Conservation (phyloP, 1,139 yeast species). For the Yamadazyma triangularis region DNA sequence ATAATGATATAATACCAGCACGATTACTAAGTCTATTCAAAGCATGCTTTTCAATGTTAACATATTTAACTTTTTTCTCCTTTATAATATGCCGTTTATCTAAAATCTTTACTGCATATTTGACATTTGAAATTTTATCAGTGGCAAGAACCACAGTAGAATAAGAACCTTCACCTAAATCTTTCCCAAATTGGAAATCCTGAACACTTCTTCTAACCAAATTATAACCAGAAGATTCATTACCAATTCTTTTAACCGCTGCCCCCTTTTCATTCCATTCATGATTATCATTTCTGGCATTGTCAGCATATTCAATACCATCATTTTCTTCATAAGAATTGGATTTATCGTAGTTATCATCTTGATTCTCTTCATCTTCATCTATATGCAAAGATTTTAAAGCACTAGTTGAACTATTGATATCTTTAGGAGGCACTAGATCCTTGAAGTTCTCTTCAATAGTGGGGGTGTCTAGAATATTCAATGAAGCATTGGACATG, state of each 20-base stretch:
- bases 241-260: conserved; percentile 25
- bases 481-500: conserved; percentile 33
- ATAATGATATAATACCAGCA: conserved; percentile 75
- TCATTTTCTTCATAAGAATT: conserved; percentile 1
- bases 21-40: conserved; percentile 72
- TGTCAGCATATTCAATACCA: conserved; percentile 6
- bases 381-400: conserved; percentile 9
- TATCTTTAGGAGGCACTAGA: conserved; percentile 5
- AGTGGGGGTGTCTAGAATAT: conserved; percentile 33
- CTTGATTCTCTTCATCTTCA: conserved; percentile 3
- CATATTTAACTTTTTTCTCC: conserved; percentile 93
- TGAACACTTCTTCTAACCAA: conserved; percentile 59
- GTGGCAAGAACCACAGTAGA: conserved; percentile 89
- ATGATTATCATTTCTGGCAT: conserved; percentile 10
- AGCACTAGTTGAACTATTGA: conserved; percentile 10
- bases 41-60: conserved; percentile 92
- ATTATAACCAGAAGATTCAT: conserved; percentile 16
- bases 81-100: conserved; percentile 92
- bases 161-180: conserved; percentile 94
- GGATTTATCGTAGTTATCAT: conserved; percentile 1
- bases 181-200: conserved; percentile 84
- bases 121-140: conserved; percentile 65
- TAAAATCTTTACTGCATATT: conserved; percentile 86
- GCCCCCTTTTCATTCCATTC: conserved; percentile 39
- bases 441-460: conserved; percentile 16